Evolutionary conservation across 2,329 filamentous ascomycete genomes (phyloP).

Genomic region (Beauveria caledonica): DNA sequence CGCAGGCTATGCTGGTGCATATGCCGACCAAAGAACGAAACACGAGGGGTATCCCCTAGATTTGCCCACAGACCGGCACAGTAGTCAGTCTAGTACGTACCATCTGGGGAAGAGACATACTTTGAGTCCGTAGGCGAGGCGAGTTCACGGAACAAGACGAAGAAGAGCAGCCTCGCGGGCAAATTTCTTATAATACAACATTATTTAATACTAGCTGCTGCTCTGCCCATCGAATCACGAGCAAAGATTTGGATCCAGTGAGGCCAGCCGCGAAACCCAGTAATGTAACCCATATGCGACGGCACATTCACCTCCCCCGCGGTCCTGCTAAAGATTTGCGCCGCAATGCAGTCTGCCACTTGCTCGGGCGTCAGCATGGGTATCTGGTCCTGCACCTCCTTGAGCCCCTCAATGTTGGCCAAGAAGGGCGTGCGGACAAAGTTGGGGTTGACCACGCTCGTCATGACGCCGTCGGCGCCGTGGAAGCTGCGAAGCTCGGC

Average conservation of each 20-base stretch:
- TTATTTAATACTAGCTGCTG: background rate
- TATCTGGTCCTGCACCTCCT: conserved; percentile 6
- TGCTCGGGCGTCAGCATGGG: conserved; percentile 1
- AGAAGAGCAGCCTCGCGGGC: no score
- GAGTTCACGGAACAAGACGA: no score
- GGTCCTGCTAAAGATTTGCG: background rate
- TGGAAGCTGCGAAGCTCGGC: conserved; percentile 51
- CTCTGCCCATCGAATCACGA: background rate
- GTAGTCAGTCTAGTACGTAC: no score
- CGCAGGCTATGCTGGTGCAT: no score
- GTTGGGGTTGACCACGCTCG: conserved; percentile 53
- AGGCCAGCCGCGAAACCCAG: background rate
- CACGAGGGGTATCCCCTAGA: no score
- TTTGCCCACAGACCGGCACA: no score
- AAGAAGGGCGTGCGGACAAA: conserved; percentile 41
- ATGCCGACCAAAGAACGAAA: no score
- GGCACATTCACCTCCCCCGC: background rate
- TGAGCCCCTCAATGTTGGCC: conserved; percentile 7
- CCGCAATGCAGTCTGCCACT: background rate
- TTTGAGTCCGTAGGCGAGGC: no score
- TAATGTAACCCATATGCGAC: background rate
- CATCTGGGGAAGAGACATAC: no score
- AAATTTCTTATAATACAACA: background rate
- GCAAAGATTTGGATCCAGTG: background rate
- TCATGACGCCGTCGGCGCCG: conserved; percentile 52